Evolutionary conservation across 805 yeast species (phyloP).

Genomic region (Kuraishia floccosa): DNA sequence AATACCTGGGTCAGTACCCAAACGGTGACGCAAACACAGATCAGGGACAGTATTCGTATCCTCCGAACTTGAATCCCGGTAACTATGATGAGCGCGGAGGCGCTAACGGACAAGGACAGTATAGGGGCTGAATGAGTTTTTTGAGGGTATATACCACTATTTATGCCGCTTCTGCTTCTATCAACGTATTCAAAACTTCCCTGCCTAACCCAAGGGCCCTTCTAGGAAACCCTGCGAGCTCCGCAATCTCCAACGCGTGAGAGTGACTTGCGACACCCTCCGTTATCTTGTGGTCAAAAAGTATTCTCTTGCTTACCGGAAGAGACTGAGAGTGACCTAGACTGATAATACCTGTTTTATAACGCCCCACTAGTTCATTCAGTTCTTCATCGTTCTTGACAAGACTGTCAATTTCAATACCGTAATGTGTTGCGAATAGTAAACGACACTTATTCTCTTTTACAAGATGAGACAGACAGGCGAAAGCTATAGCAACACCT

Average conservation of each 20-base stretch:
- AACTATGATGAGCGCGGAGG: no score
- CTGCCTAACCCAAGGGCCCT: conserved; percentile 28
- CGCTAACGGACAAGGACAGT: no score
- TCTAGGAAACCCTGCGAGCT: conserved; percentile 67
- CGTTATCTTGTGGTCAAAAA: conserved; percentile 44
- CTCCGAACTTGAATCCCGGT: no score
- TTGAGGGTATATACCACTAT: no score
- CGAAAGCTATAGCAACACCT: conserved; percentile 79
- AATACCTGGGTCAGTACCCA: no score
- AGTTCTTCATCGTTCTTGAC: conserved; percentile 19
- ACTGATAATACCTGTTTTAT: conserved; percentile 9
- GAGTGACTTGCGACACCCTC: conserved; percentile 67
- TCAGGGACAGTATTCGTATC: no score
- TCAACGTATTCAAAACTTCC: no score
- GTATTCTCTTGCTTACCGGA: conserved; percentile 18
- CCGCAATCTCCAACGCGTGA: conserved; percentile 69
- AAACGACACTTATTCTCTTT: conserved; percentile 51
- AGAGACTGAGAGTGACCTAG: conserved; percentile 3
- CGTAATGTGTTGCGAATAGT: conserved; percentile 87
- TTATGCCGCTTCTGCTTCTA: no score
- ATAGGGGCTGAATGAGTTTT: no score
- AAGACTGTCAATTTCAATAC: conserved; percentile 35
- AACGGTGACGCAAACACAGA: no score
- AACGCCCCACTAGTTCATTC: conserved; percentile 11
- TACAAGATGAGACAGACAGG: conserved; percentile 49